Evolutionary conservation across 2,329 filamentous ascomycete species (phyloP).

Genomic region (Cercospora nicotianae): DNA sequence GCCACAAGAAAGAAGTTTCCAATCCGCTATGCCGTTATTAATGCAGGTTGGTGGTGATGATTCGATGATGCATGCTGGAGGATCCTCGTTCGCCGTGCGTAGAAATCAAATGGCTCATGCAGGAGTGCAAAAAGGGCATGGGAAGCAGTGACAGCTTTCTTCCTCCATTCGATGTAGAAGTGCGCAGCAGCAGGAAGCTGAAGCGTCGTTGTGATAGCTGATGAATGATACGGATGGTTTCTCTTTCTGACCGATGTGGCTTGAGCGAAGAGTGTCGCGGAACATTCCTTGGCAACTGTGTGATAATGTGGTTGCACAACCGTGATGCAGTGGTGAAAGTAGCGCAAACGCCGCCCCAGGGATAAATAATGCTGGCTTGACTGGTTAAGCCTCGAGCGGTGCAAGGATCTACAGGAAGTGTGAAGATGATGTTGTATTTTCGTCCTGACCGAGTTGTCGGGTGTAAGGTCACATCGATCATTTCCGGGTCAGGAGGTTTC

Average conservation of each 20-base stretch:
- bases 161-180: not conserved
- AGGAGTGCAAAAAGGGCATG: not conserved
- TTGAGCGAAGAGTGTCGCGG: not conserved
- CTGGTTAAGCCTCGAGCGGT: slow-evolving; percentile 19
- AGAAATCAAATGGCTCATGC: not conserved
- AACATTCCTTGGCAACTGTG: no score
- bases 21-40: slow-evolving; percentile 25
- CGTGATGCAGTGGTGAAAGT: not conserved
- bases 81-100: not conserved
- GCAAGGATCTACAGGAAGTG: slow-evolving; percentile 26
- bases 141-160: no score
- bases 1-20: not conserved
- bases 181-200: not conserved
- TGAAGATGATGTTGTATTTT: slow-evolving; percentile 9
- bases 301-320: slow-evolving; percentile 9
- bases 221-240: not conserved
- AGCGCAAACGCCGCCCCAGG: slow-evolving; percentile 14
- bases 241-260: not conserved
- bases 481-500: slow-evolving; percentile 9
- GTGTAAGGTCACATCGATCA: slow-evolving; percentile 7
- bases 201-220: not conserved
- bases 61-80: not conserved
- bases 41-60: slow-evolving; percentile 13
- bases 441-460: slow-evolving; percentile 6
- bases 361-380: slow-evolving; percentile 14